Percentiles rank a stretch among this genome's conserved stretches.
These are phyloP conservation scores for Priceomyces castillae DNA, from an alignment of 805 yeast genomes.

Conservation along the genomic window DNA sequence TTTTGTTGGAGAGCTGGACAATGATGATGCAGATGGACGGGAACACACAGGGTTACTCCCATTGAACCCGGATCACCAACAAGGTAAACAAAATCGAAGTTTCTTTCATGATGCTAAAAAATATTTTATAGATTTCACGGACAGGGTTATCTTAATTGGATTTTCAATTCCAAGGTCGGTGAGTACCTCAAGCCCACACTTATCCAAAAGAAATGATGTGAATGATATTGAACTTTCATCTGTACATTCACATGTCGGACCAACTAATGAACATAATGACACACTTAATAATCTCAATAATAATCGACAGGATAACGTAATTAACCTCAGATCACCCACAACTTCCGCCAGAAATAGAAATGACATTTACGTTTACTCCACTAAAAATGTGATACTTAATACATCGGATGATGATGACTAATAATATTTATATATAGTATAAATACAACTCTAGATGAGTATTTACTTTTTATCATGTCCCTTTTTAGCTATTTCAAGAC, in stretches of 20 bases:
- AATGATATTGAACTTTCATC: conserved; percentile 2
- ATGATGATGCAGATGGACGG: background rate
- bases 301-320: background rate
- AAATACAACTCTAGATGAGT: background rate
- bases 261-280: background rate
- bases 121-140: conserved; percentile 45
- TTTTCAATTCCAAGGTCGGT: conserved; percentile 55
- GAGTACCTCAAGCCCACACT: conserved; percentile 26
- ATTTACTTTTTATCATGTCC: conserved; percentile 54
- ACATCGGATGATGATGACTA: conserved; percentile 20
- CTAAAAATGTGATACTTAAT: conserved; percentile 33
- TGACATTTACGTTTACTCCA: conserved; percentile 38
- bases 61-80: background rate
- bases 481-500: conserved; percentile 64
- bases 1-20: conserved; percentile 36
- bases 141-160: conserved; percentile 55
- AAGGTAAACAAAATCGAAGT: background rate
- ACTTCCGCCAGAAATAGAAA: conserved; percentile 18
- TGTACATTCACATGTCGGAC: background rate
- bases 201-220: background rate
- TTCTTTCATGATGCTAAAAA: conserved; percentile 25
- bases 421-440: background rate
- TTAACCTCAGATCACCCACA: background rate
- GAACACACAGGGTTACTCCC: background rate
- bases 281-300: background rate